Conservation (phyloP, 805 yeast species). For the baker's yeast (Saccharomyces cerevisiae) region DNA sequence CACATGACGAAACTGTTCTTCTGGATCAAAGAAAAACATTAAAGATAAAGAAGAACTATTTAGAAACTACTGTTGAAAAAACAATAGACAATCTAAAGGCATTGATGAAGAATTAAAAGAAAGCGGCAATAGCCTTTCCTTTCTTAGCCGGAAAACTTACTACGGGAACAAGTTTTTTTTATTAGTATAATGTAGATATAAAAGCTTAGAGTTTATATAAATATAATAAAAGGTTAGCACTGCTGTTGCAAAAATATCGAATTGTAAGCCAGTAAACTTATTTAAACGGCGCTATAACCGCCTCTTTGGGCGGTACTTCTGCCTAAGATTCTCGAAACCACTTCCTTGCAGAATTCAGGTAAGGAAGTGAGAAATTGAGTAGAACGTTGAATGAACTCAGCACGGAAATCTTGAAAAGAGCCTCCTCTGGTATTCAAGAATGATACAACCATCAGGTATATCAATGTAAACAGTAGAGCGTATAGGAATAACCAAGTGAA, state of each 20-base stretch:
- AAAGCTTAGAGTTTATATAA: neutral
- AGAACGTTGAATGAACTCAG: constrained; percentile 63
- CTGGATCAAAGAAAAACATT: constrained; percentile 54
- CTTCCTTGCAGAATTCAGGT: constrained; percentile 61
- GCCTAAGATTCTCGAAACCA: constrained; percentile 58
- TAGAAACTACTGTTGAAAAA: constrained; percentile 69
- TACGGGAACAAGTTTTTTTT: neutral
- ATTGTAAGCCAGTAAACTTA: neutral
- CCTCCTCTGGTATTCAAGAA: constrained; percentile 68
- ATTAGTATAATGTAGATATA: constrained; percentile 4
- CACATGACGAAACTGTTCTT: constrained; percentile 44
- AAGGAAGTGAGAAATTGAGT: constrained; percentile 48
- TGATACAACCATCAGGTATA: constrained; percentile 60
- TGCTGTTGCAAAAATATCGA: neutral
- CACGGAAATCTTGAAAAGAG: constrained; percentile 59
- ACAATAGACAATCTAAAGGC: constrained; percentile 57
- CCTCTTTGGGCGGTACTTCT: constrained; percentile 49
- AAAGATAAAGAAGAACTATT: constrained; percentile 59
- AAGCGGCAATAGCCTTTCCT: neutral
- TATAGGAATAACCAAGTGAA: constrained; percentile 75
- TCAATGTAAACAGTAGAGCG: constrained; percentile 58
- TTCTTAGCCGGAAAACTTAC: neutral
- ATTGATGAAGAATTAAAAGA: constrained; percentile 20
- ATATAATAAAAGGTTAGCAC: neutral
- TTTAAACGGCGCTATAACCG: constrained; percentile 86